These are phyloP conservation scores for Calvatia gigantea DNA, from an alignment of 768 basidiomycete genomes.

Conservation along the genomic window DNA sequence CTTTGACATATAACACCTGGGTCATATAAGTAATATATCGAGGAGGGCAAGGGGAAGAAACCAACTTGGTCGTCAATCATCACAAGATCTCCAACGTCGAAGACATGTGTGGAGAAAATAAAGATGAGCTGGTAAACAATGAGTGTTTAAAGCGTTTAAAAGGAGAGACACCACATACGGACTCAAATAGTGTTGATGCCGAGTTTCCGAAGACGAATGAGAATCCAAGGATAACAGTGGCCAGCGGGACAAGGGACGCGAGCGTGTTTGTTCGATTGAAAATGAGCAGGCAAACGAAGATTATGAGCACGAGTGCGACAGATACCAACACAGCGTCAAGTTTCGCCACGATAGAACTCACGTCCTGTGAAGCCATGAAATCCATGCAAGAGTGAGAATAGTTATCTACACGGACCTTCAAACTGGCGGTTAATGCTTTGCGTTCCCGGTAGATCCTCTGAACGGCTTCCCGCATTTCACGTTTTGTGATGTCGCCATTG, in stretches of 20 bases:
- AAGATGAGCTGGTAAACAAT: conserved; percentile 58
- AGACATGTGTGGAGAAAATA: conserved; percentile 85
- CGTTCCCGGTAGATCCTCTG: conserved; percentile 78
- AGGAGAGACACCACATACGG: conserved; percentile 36
- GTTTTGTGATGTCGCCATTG: conserved; percentile 77
- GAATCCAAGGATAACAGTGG: conserved; percentile 78
- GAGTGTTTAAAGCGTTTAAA: neutral
- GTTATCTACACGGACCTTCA: conserved; percentile 48
- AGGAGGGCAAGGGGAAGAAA: conserved; percentile 3
- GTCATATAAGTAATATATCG: neutral
- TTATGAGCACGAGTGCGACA: conserved; percentile 51
- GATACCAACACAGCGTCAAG: conserved; percentile 71
- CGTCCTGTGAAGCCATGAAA: conserved; percentile 41
- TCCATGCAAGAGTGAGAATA: neutral
- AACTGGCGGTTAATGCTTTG: conserved; percentile 62
- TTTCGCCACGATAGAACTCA: conserved; percentile 70
- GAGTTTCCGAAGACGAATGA: conserved; percentile 85
- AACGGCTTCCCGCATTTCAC: conserved; percentile 81
- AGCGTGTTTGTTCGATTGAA: conserved; percentile 67
- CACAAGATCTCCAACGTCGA: conserved; percentile 78
- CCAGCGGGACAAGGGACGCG: conserved; percentile 72
- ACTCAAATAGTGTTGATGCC: conserved; percentile 75
- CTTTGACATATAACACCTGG: conserved; percentile 55
- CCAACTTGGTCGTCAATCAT: conserved; percentile 76
- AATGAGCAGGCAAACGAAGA: conserved; percentile 72